phyloP scores from a whole-genome alignment of 805 yeast species.

The Candida odintsovae region DNA sequence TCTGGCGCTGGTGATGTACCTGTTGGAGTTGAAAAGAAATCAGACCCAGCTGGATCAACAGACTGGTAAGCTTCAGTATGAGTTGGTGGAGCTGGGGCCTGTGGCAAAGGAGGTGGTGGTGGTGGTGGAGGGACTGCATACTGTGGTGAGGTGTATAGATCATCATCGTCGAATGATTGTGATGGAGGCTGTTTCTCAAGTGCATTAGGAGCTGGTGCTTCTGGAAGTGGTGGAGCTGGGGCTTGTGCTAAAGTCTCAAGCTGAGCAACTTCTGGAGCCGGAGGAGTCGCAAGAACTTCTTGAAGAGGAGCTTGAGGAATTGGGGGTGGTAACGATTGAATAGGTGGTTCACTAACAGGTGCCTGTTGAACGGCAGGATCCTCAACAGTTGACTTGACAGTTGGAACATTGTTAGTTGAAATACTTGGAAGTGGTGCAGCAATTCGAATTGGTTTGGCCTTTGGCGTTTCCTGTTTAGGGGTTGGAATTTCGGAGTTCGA shows the following conservation, averaged over 20 bases:
- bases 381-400: background rate
- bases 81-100: conserved; percentile 19
- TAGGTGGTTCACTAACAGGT: conserved; percentile 5
- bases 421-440: conserved; percentile 24
- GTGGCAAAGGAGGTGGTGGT: conserved; percentile 23
- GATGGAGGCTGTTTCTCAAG: background rate
- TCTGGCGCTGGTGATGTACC: conserved; percentile 24
- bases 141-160: background rate
- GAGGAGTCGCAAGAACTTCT: background rate
- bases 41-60: background rate
- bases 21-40: conserved; percentile 12
- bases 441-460: conserved; percentile 19
- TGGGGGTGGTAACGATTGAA: background rate
- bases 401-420: conserved; percentile 1
- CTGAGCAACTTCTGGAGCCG: background rate
- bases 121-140: conserved; percentile 17
- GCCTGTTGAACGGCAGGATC: background rate
- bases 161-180: background rate
- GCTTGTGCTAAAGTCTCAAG: background rate
- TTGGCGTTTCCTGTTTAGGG: conserved; percentile 14
- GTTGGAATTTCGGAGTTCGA: conserved; percentile 16
- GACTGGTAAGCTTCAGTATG: background rate
- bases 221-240: conserved; percentile 7
- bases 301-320: background rate
- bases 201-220: conserved; percentile 11